A percentile compares a stretch with the other conserved stretches of the same genome.
These are phyloP conservation scores for Trifolium pratense DNA, from an alignment of 306 rosid species.

Conservation along the genomic window DNA sequence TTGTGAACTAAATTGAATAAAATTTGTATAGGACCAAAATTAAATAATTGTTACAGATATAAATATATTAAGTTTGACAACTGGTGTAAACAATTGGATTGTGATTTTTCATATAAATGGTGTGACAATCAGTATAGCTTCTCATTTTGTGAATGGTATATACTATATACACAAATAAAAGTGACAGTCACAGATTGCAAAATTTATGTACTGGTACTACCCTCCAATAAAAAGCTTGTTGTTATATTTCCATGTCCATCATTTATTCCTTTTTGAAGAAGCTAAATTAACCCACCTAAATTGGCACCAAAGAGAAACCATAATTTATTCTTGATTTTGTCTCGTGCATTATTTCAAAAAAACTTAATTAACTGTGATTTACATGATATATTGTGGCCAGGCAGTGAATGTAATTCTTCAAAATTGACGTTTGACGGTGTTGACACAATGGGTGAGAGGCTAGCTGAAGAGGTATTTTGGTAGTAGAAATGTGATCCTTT, in stretches of 20 bases:
- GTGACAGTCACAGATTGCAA: neutral
- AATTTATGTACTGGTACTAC: neutral
- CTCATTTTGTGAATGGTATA: neutral
- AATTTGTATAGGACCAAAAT: too few species aligned
- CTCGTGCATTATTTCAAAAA: neutral
- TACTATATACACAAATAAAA: neutral
- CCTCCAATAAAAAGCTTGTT: neutral
- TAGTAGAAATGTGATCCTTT: slow-evolving; percentile 40
- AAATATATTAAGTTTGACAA: neutral
- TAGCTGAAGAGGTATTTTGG: slow-evolving; percentile 88
- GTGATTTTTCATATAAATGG: slow-evolving; percentile 7
- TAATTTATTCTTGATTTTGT: neutral
- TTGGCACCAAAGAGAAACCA: too few species aligned
- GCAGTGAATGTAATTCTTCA: slow-evolving; percentile 88
- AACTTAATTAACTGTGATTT: slow-evolving; percentile 19
- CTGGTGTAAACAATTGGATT: neutral
- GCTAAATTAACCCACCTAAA: too few species aligned
- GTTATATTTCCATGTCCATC: neutral
- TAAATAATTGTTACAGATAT: neutral
- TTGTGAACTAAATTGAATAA: too few species aligned
- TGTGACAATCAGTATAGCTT: neutral
- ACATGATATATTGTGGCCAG: slow-evolving; percentile 58
- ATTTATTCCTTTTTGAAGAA: too few species aligned
- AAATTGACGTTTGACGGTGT: slow-evolving; percentile 92
- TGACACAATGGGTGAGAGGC: slow-evolving; percentile 91